These are phyloP conservation scores for Syncephalastrum sp. DNA, from an alignment of 371 early-diverging fungal species.

Conservation along the genomic window DNA sequence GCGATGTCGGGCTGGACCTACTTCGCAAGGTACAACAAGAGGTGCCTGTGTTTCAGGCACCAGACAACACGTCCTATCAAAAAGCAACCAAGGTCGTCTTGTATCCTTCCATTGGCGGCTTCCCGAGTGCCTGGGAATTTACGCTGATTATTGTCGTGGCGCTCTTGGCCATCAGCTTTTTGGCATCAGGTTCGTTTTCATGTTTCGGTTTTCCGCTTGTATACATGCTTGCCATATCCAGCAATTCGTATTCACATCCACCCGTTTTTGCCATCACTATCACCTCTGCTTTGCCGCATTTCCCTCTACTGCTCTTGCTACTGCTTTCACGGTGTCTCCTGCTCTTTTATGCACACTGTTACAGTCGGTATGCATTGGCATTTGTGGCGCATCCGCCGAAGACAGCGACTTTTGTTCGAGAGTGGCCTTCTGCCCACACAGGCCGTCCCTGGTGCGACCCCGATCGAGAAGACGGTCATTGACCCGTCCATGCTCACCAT, in stretches of 20 bases:
- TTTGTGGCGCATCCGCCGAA: slow-evolving; percentile 45
- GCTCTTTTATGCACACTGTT: too few species aligned
- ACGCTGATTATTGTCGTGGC: slow-evolving; percentile 55
- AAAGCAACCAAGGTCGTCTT: slow-evolving; percentile 28
- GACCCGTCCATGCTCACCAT: slow-evolving; percentile 26
- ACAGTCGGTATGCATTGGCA: slow-evolving; percentile 53
- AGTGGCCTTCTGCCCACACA: slow-evolving; percentile 23
- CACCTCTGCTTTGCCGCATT: too few species aligned
- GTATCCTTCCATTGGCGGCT: slow-evolving; percentile 42
- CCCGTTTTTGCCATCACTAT: too few species aligned
- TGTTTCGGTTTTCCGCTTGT: too few species aligned
- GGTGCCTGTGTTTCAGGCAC: slow-evolving; percentile 9
- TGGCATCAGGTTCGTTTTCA: slow-evolving; percentile 46
- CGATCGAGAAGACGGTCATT: slow-evolving; percentile 22
- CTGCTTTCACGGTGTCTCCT: not conserved
- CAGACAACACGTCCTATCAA: slow-evolving; percentile 21
- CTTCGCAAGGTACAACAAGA: slow-evolving; percentile 22
- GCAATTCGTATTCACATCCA: too few species aligned
- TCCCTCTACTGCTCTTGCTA: not conserved
- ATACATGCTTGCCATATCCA: too few species aligned
- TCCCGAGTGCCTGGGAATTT: slow-evolving; percentile 59
- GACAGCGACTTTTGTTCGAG: slow-evolving; percentile 40
- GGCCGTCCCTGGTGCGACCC: slow-evolving; percentile 4
- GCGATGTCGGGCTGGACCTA: slow-evolving; percentile 31
- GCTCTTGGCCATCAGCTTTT: slow-evolving; percentile 50